Evolutionary conservation across 805 yeast species (phyloP).

Genomic region (Hemisphaericaspora nanyangensis): DNA sequence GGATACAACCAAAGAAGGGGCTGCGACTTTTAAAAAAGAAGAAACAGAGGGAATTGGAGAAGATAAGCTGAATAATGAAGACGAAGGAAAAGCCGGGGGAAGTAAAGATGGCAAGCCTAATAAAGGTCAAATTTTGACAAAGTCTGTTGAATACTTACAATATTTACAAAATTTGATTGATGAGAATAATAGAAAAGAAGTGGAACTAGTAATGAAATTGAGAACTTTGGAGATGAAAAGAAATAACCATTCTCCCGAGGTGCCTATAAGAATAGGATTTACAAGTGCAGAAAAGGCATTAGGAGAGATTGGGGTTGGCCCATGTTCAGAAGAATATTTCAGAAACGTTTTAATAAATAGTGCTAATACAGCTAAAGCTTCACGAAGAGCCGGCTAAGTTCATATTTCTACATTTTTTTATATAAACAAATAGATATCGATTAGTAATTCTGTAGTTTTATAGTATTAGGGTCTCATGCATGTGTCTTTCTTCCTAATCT

Average conservation of each 20-base stretch:
- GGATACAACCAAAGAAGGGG: constrained; percentile 21
- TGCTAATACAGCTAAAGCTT: constrained; percentile 18
- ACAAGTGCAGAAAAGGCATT: constrained; percentile 80
- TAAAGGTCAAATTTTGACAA: constrained; percentile 76
- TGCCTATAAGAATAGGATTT: constrained; percentile 36
- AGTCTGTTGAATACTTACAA: constrained; percentile 70
- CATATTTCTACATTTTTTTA: not conserved
- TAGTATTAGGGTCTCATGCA: too few species aligned
- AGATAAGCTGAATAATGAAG: constrained; percentile 7
- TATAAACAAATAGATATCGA: too few species aligned
- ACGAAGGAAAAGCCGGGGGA: constrained; percentile 39
- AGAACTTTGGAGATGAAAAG: constrained; percentile 49
- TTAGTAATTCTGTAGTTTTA: not conserved
- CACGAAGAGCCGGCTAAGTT: constrained; percentile 16
- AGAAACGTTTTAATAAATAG: constrained; percentile 20
- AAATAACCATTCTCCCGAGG: constrained; percentile 34
- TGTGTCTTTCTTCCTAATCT: constrained; percentile 30
- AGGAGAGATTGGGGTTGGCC: constrained; percentile 80
- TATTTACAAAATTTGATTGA: constrained; percentile 70
- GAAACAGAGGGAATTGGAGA: constrained; percentile 16
- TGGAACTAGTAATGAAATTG: constrained; percentile 61
- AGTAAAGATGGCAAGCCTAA: constrained; percentile 83
- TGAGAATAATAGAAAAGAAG: constrained; percentile 72
- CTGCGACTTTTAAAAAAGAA: constrained; percentile 5
- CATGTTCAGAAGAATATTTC: constrained; percentile 49